Evolutionary conservation across 140 eudicot genomes (phyloP), one percentile per base, ranked within the genome.

Genomic region (Ambrosia hybrid): DNA sequence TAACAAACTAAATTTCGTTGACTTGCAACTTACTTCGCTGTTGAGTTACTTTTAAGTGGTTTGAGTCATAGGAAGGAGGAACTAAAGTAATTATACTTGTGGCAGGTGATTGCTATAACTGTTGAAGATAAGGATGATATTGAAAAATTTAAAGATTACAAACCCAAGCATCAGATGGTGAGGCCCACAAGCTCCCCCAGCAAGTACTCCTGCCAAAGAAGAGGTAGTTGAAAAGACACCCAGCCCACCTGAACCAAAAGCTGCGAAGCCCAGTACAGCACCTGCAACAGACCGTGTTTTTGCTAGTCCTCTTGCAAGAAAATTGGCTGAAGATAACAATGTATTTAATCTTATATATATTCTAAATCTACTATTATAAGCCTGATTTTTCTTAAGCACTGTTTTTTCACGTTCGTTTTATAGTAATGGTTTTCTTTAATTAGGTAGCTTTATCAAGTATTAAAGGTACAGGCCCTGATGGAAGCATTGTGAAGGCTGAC

Each of bases 391-490:
- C 51, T 33, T 53, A 38, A 61, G 38, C 37, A 36, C 48, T 46
- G 14, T 16, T 60, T 36, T 7, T 57, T 7, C 52, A 57, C 51
- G 43, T 70, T 26, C 4, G 6, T 62, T 63, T 0, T 61, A 56
- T 64, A 57, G 21, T 57, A 30, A 79, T 71, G 46, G 65, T 51
- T 71, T 71, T 56, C 64, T 15, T 72, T 16, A 67, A 76, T 59
- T 57, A 93, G 99, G 87, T 94, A 10, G 21, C 96, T 79, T 84
- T 94, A 36, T 84, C 99, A 75, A 90, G 84, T 79, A 81, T 94
- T 49, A 88, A 90, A 83, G 99, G 99, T 73, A 94, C 99, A 36
- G 99, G 97, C 71, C 95, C 97, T 66, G 99, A 94, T 80, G 99
- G 97, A 60, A 83, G 87, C 82, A 94, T 94, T 63, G 88, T 94